phyloP scores from a whole-genome alignment of 306 rosid genomes.

The Heteromeles arbutifolia region DNA sequence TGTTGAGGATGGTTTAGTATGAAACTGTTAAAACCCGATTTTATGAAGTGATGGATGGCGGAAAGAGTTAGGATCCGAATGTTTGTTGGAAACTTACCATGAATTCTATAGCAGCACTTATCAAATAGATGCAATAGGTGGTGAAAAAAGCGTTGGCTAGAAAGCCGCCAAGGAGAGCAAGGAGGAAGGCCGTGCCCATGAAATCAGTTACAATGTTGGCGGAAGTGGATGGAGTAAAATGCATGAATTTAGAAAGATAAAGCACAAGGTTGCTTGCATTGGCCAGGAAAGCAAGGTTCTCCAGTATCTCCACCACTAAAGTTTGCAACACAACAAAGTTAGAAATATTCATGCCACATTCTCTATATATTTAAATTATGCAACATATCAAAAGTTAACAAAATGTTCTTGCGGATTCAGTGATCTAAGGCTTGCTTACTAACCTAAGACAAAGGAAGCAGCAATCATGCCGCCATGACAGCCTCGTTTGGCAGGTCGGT shows the following conservation, averaged over 20 bases:
- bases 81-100: conserved; percentile 29
- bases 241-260: conserved; percentile 59
- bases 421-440: conserved; percentile 9
- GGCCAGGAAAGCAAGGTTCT: conserved; percentile 74
- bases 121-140: conserved; percentile 49
- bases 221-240: conserved; percentile 52
- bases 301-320: conserved; percentile 65
- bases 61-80: not conserved
- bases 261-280: conserved; percentile 83
- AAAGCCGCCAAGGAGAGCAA: conserved; percentile 84
- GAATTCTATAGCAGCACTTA: conserved; percentile 63
- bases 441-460: conserved; percentile 68
- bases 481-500: conserved; percentile 58
- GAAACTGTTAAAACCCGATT: conserved; percentile 7
- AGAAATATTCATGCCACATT: not conserved
- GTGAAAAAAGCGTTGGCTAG: conserved; percentile 66
- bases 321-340: conserved; percentile 1
- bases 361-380: not conserved
- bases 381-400: not conserved
- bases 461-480: conserved; percentile 72
- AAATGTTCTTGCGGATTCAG: not conserved
- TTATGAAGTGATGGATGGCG: not conserved
- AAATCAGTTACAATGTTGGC: conserved; percentile 71
- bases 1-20: conserved; percentile 8
- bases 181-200: conserved; percentile 88